A percentile compares a stretch with the other conserved stretches of the same genome.
phyloP scores from a whole-genome alignment of 2,329 filamentous ascomycete genomes.

The Cytospora chrysosperma region DNA sequence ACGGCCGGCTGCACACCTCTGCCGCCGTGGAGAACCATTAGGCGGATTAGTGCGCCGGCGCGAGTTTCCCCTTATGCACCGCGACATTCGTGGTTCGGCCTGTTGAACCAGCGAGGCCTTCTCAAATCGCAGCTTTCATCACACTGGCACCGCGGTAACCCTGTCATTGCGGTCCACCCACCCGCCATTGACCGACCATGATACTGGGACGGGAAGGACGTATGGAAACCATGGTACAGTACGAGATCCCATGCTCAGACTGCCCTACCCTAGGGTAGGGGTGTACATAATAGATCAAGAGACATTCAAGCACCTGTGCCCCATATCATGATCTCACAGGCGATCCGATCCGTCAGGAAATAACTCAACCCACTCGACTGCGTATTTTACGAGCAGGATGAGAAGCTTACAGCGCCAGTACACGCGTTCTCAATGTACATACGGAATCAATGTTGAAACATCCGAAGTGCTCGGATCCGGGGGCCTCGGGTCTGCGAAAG shows the following conservation, averaged over 20 bases:
- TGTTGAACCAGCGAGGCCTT: not conserved
- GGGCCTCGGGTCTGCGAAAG: not conserved
- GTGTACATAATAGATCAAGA: no score
- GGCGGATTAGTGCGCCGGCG: not conserved
- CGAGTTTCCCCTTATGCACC: not conserved
- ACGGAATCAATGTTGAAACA: not conserved
- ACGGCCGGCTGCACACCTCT: constrained; percentile 31
- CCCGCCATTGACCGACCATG: not conserved
- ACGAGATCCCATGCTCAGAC: not conserved
- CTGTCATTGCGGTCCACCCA: not conserved
- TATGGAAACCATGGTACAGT: not conserved
- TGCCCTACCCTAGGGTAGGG: no score
- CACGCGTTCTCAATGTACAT: not conserved
- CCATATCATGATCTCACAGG: no score
- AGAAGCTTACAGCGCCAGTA: not conserved
- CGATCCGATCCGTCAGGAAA: no score
- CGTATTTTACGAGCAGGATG: not conserved
- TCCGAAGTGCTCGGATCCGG: not conserved
- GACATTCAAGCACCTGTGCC: no score
- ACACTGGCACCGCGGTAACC: not conserved
- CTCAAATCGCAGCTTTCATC: not conserved
- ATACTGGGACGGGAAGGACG: not conserved
- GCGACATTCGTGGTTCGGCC: not conserved
- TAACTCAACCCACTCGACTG: not conserved
- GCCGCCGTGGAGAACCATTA: not conserved